These are phyloP conservation scores for Russula olivacea DNA, from an alignment of 768 basidiomycete genomes.

Conservation along the genomic window DNA sequence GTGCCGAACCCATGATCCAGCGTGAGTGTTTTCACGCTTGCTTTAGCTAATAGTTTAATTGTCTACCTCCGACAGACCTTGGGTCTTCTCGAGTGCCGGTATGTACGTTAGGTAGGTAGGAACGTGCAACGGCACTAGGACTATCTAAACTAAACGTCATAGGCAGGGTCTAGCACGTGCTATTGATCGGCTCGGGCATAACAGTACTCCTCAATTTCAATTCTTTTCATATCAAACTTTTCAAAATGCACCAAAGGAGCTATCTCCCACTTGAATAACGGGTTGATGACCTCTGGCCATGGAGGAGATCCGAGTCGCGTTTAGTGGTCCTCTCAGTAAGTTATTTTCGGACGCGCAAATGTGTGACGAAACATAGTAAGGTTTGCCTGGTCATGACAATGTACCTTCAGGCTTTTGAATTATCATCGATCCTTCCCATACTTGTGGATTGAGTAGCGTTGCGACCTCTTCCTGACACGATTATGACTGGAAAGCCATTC, in stretches of 20 bases:
- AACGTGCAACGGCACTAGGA: not conserved
- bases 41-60: not conserved
- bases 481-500: not conserved
- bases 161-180: not conserved
- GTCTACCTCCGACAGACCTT: not conserved
- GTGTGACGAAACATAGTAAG: not conserved
- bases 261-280: not conserved
- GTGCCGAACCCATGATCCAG: not conserved
- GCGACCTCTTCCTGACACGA: not conserved
- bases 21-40: not conserved
- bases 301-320: not conserved
- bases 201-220: not conserved
- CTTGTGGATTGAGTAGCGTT: not conserved
- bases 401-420: not conserved
- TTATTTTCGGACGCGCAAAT: not conserved
- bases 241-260: not conserved
- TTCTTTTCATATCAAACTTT: not conserved
- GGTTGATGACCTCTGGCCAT: not conserved
- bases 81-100: not conserved
- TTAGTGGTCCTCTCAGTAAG: not conserved
- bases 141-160: not conserved
- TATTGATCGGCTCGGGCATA: not conserved
- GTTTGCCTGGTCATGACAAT: not conserved
- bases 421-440: not conserved
- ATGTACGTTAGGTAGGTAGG: not conserved